Percentiles rank a stretch among this genome's conserved stretches.
phyloP scores from a whole-genome alignment of 2,329 filamentous ascomycete species.

The Hypoxylon sp. region DNA sequence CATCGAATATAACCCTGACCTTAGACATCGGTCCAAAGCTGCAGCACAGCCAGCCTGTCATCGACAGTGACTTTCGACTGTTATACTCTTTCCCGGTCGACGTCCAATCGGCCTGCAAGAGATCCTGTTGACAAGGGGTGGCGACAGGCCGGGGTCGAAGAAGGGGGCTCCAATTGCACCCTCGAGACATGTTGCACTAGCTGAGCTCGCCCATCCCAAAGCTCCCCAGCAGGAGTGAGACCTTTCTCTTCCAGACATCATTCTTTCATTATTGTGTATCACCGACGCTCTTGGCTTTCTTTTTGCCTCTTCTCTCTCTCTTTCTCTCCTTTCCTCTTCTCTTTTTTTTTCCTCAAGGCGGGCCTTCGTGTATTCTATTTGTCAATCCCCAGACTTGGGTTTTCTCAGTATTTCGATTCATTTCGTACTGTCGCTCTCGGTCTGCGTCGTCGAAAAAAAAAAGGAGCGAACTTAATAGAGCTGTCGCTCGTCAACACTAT shows the following conservation, averaged over 20 bases:
- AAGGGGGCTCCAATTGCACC: constrained; percentile 28
- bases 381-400: constrained; percentile 34
- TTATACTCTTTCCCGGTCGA: not conserved
- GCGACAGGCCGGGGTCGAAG: constrained; percentile 17
- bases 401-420: constrained; percentile 27
- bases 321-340: constrained; percentile 28
- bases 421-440: constrained; percentile 34
- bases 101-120: constrained; percentile 1
- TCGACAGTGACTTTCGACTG: not conserved
- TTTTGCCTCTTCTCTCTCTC: constrained; percentile 16
- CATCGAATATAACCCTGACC: not conserved
- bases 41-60: no score
- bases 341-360: constrained; percentile 37
- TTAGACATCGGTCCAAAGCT: no score
- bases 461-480: constrained; percentile 14
- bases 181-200: constrained; percentile 37
- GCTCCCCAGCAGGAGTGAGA: constrained; percentile 20
- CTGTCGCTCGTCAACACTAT: constrained; percentile 24
- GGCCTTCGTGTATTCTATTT: constrained; percentile 43
- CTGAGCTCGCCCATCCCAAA: constrained; percentile 29
- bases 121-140: constrained; percentile 24
- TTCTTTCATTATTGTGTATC: constrained; percentile 30
- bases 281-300: constrained; percentile 30
- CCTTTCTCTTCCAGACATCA: constrained; percentile 33
- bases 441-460: constrained; percentile 8